Conservation (phyloP, 768 basidiomycete genomes). For the Pleurotus salmoneostramineus region DNA sequence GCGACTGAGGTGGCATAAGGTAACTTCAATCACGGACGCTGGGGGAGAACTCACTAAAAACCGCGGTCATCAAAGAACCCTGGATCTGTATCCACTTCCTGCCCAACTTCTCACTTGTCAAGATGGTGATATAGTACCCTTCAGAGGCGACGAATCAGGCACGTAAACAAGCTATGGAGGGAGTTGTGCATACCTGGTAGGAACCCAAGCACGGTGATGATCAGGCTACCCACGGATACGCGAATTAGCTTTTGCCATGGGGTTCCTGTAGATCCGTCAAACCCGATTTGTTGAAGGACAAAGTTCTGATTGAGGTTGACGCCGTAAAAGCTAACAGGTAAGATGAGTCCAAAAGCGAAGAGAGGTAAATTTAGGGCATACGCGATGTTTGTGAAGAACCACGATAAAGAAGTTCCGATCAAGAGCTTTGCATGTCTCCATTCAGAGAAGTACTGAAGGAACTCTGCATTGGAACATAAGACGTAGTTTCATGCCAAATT, state of each 20-base stretch:
- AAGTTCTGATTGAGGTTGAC: slow-evolving; percentile 53
- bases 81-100: slow-evolving; percentile 74
- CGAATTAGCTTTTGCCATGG: slow-evolving; percentile 50
- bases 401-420: slow-evolving; percentile 61
- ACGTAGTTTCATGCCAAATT: neutral
- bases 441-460: slow-evolving; percentile 62
- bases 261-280: slow-evolving; percentile 40
- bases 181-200: slow-evolving; percentile 49
- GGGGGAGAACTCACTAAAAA: slow-evolving; percentile 52
- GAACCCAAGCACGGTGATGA: slow-evolving; percentile 64
- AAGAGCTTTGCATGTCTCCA: slow-evolving; percentile 67
- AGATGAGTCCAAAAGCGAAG: neutral
- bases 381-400: slow-evolving; percentile 78
- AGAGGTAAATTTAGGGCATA: slow-evolving; percentile 16
- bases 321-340: slow-evolving; percentile 57
- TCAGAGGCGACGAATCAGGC: too few relatives aligned
- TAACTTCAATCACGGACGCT: neutral
- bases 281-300: slow-evolving; percentile 54
- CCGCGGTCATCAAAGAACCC: slow-evolving; percentile 64
- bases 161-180: too few relatives aligned
- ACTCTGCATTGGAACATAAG: slow-evolving; percentile 37
- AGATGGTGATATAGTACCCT: slow-evolving; percentile 48
- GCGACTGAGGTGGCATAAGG: slow-evolving; percentile 36
- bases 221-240: slow-evolving; percentile 46
- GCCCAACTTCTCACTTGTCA: slow-evolving; percentile 69